Conservation (phyloP, 1,139 yeast genomes). For the Taphrina flavorubra region DNA sequence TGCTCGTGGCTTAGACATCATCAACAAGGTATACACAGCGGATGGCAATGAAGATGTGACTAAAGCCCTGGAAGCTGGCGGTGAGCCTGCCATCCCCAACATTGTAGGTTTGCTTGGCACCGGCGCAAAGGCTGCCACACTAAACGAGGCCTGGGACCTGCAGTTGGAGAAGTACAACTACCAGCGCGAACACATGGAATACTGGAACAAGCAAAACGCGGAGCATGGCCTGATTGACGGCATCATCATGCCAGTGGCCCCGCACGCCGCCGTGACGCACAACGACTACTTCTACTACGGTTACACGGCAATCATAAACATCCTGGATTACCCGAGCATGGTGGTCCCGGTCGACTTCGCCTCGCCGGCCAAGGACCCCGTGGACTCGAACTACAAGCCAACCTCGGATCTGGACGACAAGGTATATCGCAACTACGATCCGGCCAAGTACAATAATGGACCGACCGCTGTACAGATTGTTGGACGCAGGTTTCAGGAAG, state of each 20-base stretch:
- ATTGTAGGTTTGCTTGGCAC: slow-evolving; percentile 13
- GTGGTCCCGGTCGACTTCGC: slow-evolving; percentile 62
- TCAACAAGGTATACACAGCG: slow-evolving; percentile 55
- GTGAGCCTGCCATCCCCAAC: slow-evolving; percentile 55
- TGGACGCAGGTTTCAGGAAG: slow-evolving; percentile 56
- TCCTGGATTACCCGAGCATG: slow-evolving; percentile 64
- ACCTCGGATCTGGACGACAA: slow-evolving; percentile 50
- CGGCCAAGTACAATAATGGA: slow-evolving; percentile 54
- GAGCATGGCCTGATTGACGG: slow-evolving; percentile 63
- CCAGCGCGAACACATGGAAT: slow-evolving; percentile 51
- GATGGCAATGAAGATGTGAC: slow-evolving; percentile 58
- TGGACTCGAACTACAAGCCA: slow-evolving; percentile 49
- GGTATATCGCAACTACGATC: slow-evolving; percentile 46
- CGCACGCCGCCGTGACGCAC: slow-evolving; percentile 66
- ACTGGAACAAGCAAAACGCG: slow-evolving; percentile 52
- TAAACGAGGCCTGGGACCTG: slow-evolving; percentile 53
- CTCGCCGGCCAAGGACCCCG: slow-evolving; percentile 54
- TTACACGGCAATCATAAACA: slow-evolving; percentile 62
- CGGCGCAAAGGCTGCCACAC: slow-evolving; percentile 40
- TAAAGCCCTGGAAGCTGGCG: slow-evolving; percentile 52
- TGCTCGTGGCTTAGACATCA: slow-evolving; percentile 49
- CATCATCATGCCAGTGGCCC: slow-evolving; percentile 69
- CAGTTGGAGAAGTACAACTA: slow-evolving; percentile 50
- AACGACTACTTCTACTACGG: slow-evolving; percentile 28
- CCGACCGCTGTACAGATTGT: slow-evolving; percentile 57